phyloP scores from a whole-genome alignment of 2,329 filamentous ascomycete species.

The Thyridium curvatum region DNA sequence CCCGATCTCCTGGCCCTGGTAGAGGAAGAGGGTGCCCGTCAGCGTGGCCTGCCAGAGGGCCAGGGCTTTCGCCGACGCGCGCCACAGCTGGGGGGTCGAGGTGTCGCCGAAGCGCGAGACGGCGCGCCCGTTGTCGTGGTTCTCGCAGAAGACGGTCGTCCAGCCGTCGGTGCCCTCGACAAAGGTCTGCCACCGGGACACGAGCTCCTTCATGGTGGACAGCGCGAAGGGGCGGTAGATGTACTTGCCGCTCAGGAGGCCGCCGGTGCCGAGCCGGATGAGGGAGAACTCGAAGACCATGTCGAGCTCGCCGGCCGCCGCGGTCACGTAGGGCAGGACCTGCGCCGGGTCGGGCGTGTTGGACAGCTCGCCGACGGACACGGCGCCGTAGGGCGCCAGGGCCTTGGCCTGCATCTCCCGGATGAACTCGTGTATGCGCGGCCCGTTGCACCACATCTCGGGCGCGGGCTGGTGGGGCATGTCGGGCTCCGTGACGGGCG shows the following conservation, averaged over 20 bases:
- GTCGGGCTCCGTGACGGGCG: conserved; percentile 32
- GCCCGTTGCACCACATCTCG: conserved; percentile 60
- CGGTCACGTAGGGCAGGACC: conserved; percentile 54
- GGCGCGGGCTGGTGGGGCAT: conserved; percentile 45
- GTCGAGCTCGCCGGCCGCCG: conserved; percentile 52
- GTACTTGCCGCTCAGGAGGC: conserved; percentile 43
- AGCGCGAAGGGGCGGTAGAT: conserved; percentile 45
- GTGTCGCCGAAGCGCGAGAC: conserved; percentile 46
- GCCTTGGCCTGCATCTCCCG: conserved; percentile 57
- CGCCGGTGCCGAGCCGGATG: conserved; percentile 51
- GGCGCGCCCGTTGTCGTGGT: conserved; percentile 55
- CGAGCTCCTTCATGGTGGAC: conserved; percentile 38
- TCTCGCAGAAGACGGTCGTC: conserved; percentile 57
- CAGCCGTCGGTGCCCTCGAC: conserved; percentile 47
- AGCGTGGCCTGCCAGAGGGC: conserved; percentile 39
- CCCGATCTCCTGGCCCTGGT: conserved; percentile 56
- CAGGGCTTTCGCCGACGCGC: conserved; percentile 44
- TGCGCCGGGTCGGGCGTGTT: conserved; percentile 47
- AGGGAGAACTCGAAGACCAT: conserved; percentile 64
- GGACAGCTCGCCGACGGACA: conserved; percentile 64
- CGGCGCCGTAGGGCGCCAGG: conserved; percentile 53
- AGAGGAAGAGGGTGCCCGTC: conserved; percentile 51
- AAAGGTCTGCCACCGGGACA: conserved; percentile 44
- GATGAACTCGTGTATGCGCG: conserved; percentile 62
- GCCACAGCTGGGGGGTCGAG: conserved; percentile 29